phyloP scores from a whole-genome alignment of 495 filamentous ascomycete species.

The Haplographium delicatum region DNA sequence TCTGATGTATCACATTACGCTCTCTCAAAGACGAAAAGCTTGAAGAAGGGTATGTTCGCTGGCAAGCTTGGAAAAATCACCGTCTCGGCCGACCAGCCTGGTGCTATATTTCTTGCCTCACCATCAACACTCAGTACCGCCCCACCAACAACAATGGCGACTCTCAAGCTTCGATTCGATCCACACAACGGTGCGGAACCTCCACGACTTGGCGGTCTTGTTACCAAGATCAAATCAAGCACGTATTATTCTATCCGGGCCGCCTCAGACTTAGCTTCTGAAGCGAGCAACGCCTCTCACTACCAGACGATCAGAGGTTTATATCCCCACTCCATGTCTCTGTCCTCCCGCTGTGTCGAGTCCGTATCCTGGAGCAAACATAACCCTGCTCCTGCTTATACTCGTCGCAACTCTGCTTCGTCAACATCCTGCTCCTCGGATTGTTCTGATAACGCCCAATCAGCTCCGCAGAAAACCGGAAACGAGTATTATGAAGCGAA shows the following conservation, averaged over 20 bases:
- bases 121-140: conserved; percentile 32
- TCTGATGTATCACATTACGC: conserved; percentile 58
- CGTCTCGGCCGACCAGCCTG: conserved; percentile 69
- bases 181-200: conserved; percentile 55
- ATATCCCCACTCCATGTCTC: conserved; percentile 55
- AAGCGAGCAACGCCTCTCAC: conserved; percentile 39
- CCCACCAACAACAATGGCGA: conserved; percentile 53
- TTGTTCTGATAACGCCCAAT: conserved; percentile 7
- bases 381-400: conserved; percentile 3
- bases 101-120: conserved; percentile 53
- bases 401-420: conserved; percentile 47
- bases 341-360: conserved; percentile 61
- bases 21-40: conserved; percentile 66
- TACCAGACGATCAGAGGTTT: conserved; percentile 51
- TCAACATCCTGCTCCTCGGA: conserved; percentile 20
- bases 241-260: conserved; percentile 63
- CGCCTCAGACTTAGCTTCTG: conserved; percentile 51
- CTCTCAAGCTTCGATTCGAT: conserved; percentile 62
- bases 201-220: conserved; percentile 61
- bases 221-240: conserved; percentile 63
- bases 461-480: conserved; percentile 22
- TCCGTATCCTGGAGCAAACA: conserved; percentile 57
- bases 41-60: conserved; percentile 74
- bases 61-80: conserved; percentile 69
- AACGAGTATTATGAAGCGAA: conserved; percentile 58